phyloP scores from a whole-genome alignment of 2,329 filamentous ascomycete genomes.

The Bertia moriformis region DNA sequence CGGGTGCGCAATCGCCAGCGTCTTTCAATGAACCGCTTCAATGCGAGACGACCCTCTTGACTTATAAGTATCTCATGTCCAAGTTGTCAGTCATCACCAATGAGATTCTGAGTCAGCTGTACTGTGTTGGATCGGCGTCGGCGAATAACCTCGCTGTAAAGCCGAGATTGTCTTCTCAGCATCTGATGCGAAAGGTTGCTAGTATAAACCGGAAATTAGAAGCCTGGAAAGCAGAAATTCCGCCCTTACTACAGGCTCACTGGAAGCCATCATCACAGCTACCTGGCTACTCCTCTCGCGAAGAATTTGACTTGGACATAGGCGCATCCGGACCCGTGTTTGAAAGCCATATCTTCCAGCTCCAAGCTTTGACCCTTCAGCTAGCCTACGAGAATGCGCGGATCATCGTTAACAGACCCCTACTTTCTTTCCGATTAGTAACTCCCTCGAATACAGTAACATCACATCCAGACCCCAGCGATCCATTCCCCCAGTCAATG shows the following conservation, averaged over 20 bases:
- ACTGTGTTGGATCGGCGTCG: background rate
- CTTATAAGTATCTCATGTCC: conserved; percentile 1
- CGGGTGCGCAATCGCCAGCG: conserved; percentile 2
- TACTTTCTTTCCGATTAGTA: conserved; percentile 10
- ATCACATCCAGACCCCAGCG: conserved; percentile 2
- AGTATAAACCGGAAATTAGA: background rate
- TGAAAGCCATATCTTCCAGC: conserved; percentile 11
- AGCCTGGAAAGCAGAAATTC: background rate
- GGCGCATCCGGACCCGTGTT: conserved; percentile 9
- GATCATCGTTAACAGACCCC: conserved; percentile 13
- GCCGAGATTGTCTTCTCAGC: background rate
- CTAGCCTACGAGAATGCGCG: conserved; percentile 17
- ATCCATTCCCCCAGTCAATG: conserved; percentile 3
- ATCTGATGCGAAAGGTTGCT: background rate
- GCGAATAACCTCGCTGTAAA: background rate
- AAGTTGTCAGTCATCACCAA: conserved; percentile 1
- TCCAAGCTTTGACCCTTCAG: conserved; percentile 15
- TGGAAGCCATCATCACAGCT: background rate
- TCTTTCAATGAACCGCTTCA: background rate
- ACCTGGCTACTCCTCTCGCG: background rate
- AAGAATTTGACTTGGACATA: conserved; percentile 4
- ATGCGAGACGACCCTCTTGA: background rate
- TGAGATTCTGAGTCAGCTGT: background rate
- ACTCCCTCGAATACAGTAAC: conserved; percentile 2
- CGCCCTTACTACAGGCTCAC: background rate